A percentile compares a stretch with the other conserved stretches of the same genome.
phyloP scores from a whole-genome alignment of 768 basidiomycete genomes.

The Porphyrellus cyaneotinctus region DNA sequence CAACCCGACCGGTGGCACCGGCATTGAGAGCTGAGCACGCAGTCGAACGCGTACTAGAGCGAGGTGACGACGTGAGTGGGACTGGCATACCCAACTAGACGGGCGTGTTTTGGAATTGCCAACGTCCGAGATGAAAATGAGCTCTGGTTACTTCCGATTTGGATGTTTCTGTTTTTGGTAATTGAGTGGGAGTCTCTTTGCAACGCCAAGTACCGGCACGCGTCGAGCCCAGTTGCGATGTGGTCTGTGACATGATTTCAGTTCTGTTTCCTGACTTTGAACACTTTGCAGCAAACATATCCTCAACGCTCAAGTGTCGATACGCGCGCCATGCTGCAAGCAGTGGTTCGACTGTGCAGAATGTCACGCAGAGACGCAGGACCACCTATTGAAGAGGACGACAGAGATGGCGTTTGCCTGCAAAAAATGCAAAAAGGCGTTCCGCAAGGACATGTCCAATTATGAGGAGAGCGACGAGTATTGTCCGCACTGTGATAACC shows the following conservation, averaged over 20 bases:
- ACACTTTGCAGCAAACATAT: constrained; percentile 75
- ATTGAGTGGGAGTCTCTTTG: not conserved
- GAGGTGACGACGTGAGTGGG: constrained; percentile 16
- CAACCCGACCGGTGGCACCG: not conserved
- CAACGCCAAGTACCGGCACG: not conserved
- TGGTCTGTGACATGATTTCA: constrained; percentile 22
- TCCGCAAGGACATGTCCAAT: constrained; percentile 86
- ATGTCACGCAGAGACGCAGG: constrained; percentile 85
- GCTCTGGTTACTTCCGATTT: too few species aligned
- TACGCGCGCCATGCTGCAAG: constrained; percentile 96
- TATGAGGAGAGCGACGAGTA: constrained; percentile 98
- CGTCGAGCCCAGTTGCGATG: constrained; percentile 14
- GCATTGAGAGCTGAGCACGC: constrained; percentile 22
- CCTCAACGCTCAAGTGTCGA: constrained; percentile 92
- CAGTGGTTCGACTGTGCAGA: constrained; percentile 97
- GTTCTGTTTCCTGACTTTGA: not conserved
- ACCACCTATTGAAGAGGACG: constrained; percentile 69
- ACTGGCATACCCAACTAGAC: too few species aligned
- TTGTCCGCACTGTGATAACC: constrained; percentile 98
- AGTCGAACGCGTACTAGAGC: constrained; percentile 14
- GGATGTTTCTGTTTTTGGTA: not conserved
- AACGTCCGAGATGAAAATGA: too few species aligned
- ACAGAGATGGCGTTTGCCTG: constrained; percentile 82
- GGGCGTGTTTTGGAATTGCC: too few species aligned
- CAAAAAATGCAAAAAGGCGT: constrained; percentile 94